These are phyloP conservation scores for Torulaspora globosa DNA, from an alignment of 1,139 yeast genomes.

Conservation along the genomic window DNA sequence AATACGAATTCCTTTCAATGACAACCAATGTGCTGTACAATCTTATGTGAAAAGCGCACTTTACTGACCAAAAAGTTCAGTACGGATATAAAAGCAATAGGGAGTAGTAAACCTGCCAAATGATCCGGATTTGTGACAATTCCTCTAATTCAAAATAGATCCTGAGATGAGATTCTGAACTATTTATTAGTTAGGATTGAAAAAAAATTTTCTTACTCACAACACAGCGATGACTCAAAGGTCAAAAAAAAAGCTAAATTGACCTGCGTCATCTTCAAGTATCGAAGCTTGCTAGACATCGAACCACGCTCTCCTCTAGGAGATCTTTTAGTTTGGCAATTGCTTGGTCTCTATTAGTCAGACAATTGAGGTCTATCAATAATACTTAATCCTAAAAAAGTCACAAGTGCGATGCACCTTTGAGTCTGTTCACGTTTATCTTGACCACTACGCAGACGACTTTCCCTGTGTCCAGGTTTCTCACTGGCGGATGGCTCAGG, in stretches of 20 bases:
- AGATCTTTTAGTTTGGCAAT: too few species aligned
- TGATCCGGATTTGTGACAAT: too few species aligned
- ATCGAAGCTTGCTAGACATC: not conserved
- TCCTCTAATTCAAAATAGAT: too few species aligned
- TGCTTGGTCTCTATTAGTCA: not conserved
- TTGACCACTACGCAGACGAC: conserved; percentile 55
- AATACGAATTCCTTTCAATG: not conserved
- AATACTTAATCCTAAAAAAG: not conserved
- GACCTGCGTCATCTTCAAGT: not conserved
- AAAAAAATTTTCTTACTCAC: conserved; percentile 1
- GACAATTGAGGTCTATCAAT: not conserved
- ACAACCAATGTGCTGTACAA: not conserved
- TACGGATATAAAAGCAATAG: not conserved
- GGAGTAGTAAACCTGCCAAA: too few species aligned
- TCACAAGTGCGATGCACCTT: not conserved
- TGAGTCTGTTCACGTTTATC: conserved; percentile 23
- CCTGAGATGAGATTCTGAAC: too few species aligned
- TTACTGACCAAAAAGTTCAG: not conserved
- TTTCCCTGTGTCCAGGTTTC: conserved; percentile 55
- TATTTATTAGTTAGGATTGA: not conserved
- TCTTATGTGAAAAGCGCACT: too few species aligned
- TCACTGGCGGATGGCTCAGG: conserved; percentile 49
- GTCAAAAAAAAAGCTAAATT: not conserved
- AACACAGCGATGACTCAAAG: conserved; percentile 4
- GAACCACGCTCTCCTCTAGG: too few species aligned